Percentiles rank a stretch among this genome's conserved stretches.
phyloP scores from a whole-genome alignment of 2,329 filamentous ascomycete species.

The Paecilomyces formosus region DNA sequence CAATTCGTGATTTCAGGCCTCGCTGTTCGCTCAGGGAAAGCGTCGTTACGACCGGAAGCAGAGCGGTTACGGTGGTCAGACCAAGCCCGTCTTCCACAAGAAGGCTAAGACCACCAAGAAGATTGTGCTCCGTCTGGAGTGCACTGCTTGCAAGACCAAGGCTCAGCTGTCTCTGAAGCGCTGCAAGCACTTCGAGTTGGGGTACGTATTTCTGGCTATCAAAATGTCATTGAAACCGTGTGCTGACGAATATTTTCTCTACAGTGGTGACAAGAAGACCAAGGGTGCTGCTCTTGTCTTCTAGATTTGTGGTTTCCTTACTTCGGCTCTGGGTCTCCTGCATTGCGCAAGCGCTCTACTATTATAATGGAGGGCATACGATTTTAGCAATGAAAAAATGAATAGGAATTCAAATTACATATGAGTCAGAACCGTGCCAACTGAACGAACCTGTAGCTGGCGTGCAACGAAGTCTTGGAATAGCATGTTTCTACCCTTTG shows the following conservation, averaged over 20 bases:
- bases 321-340: conserved; percentile 35
- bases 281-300: conserved; percentile 99
- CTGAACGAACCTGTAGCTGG: not conserved
- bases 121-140: conserved; percentile 97
- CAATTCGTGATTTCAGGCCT: conserved; percentile 51
- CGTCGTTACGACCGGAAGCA: conserved; percentile 99
- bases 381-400: conserved; percentile 35
- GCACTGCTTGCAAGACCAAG: conserved; percentile 97
- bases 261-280: conserved; percentile 99
- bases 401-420: conserved; percentile 33
- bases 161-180: conserved; percentile 96
- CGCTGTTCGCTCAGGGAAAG: conserved; percentile 97
- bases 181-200: conserved; percentile 99
- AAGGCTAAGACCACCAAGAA: conserved; percentile 99
- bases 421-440: conserved; percentile 18
- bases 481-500: too few species aligned
- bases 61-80: conserved; percentile 99
- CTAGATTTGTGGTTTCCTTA: conserved; percentile 57
- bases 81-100: conserved; percentile 99
- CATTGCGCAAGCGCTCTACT: conserved; percentile 28
- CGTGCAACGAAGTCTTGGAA: not conserved
- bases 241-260: conserved; percentile 34
- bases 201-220: conserved; percentile 54
- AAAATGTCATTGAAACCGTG: conserved; percentile 2
- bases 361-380: conserved; percentile 28